Evolutionary conservation across 2,329 filamentous ascomycete species (phyloP), one percentile per base, ranked within the genome.

Genomic region (Aschersonia sp.): DNA sequence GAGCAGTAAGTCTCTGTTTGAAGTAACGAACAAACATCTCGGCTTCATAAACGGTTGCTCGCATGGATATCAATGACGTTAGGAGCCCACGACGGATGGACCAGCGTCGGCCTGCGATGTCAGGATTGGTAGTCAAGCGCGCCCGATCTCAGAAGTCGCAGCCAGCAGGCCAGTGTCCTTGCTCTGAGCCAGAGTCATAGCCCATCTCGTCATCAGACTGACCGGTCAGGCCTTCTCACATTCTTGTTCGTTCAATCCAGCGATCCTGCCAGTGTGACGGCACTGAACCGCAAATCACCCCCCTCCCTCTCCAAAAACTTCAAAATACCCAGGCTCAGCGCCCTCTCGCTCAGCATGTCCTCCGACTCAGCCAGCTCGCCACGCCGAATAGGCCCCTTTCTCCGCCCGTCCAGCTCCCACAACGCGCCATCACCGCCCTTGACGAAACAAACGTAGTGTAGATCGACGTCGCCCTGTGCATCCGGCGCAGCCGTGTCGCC

Each of bases 401-500:
- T 60, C 46, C 76, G 65, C 3, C 77, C 77, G 55, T 80, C 77
- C 9, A 80, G 69, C 67, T 80, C 77, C 74, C 75, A 80, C 40
- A 80, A 58, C 9, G 62, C 75, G 48, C 82, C 82, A 61, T 85
- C 80, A 46, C 66, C 67, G 32, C 72, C 72, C 70, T 89, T 92
- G 47, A 92, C 85, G 65, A 97, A 98, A 60, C 87, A 92, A 44
- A 97, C 91, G 62, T 94, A 97, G 69, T 98, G 92, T 56, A 96
- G 72, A 60, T 96, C 91, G n/a, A 95, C 74, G 55, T 84, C 77
- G 57, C 86, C 85, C n/a, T 80, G 75, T 6, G 88, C 87, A 47
- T 76, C 68, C 0, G 92, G 91, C 1, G 89, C 86, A 9, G 72
- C 60, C 1, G 89, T 94, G 61, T 91, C 87, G 20, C 91, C 91